A percentile compares a stretch with the other conserved stretches of the same genome.
Conservation (phyloP, 2,329 filamentous ascomycete genomes). For the Pestalotiopsis fici region DNA sequence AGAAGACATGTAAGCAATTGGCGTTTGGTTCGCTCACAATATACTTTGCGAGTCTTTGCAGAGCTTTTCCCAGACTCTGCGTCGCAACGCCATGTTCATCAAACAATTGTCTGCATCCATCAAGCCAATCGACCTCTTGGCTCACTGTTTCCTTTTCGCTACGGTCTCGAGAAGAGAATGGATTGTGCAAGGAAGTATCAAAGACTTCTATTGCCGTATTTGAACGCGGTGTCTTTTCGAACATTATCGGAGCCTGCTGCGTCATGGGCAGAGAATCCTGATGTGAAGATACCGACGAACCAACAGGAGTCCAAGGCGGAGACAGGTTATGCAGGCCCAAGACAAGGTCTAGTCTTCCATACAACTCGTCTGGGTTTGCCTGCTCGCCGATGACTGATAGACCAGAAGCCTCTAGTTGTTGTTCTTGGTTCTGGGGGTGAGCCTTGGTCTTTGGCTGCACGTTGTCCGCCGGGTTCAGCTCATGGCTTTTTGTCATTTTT, state of each 20-base stretch:
- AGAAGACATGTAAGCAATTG: neutral
- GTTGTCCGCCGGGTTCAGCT: neutral
- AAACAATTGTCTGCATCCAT: slow-evolving; percentile 74
- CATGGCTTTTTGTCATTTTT: neutral
- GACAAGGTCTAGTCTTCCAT: neutral
- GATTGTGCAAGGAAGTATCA: neutral
- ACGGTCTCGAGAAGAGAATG: neutral
- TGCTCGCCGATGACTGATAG: neutral
- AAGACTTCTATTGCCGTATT: neutral
- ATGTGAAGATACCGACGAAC: neutral
- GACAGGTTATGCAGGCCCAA: neutral
- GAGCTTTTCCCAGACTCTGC: slow-evolving; percentile 66
- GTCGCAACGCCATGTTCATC: slow-evolving; percentile 68
- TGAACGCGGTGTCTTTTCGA: neutral
- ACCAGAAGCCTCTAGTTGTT: neutral
- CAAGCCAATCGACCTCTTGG: neutral
- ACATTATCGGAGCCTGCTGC: neutral
- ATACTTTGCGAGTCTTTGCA: slow-evolving; percentile 73
- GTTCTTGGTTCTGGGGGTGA: neutral
- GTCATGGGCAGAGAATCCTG: neutral
- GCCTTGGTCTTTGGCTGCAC: neutral
- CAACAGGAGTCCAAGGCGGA: neutral
- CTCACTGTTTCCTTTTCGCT: neutral
- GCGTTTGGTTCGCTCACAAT: slow-evolving; percentile 52
- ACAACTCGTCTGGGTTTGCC: neutral